Conservation (phyloP, 2,329 filamentous ascomycete species). For the Dothideomycetes sp. region DNA sequence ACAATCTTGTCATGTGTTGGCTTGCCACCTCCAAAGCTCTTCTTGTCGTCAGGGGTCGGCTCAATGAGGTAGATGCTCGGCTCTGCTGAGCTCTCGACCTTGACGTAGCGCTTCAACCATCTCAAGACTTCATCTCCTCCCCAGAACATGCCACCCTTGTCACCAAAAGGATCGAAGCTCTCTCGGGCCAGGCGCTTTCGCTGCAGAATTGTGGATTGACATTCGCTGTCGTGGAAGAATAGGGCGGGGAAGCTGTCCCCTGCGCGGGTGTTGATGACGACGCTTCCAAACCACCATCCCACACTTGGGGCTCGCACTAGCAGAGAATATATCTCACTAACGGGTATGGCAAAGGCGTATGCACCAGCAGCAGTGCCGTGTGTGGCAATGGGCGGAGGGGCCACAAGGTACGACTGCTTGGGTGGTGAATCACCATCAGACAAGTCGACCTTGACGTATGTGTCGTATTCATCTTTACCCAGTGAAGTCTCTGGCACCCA, state of each 20-base stretch:
- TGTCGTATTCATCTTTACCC: constrained; percentile 65
- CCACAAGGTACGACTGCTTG: constrained; percentile 79
- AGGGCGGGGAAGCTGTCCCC: constrained; percentile 91
- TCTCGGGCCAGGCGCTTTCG: constrained; percentile 77
- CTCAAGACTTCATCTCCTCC: constrained; percentile 89
- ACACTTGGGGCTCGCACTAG: constrained; percentile 83
- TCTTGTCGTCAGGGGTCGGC: constrained; percentile 71
- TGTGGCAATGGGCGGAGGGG: constrained; percentile 73
- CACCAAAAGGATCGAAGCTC: constrained; percentile 71
- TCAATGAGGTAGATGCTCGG: constrained; percentile 87
- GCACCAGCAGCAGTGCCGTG: constrained; percentile 61
- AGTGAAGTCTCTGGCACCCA: constrained; percentile 89
- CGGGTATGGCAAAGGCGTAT: constrained; percentile 84
- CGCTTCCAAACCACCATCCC: constrained; percentile 96
- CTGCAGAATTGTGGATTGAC: constrained; percentile 87
- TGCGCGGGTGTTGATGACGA: constrained; percentile 82
- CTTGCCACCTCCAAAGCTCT: constrained; percentile 56
- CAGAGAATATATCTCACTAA: constrained; percentile 83
- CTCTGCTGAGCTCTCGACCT: constrained; percentile 74
- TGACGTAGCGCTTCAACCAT: constrained; percentile 78
- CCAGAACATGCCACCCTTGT: constrained; percentile 85
- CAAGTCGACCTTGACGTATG: constrained; percentile 93
- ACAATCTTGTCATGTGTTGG: constrained; percentile 37
- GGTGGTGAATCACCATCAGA: constrained; percentile 71
- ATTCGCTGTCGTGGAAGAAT: constrained; percentile 97